Conservation (phyloP, 352 stramenopile genomes). For the Globisporangium paddicum region DNA sequence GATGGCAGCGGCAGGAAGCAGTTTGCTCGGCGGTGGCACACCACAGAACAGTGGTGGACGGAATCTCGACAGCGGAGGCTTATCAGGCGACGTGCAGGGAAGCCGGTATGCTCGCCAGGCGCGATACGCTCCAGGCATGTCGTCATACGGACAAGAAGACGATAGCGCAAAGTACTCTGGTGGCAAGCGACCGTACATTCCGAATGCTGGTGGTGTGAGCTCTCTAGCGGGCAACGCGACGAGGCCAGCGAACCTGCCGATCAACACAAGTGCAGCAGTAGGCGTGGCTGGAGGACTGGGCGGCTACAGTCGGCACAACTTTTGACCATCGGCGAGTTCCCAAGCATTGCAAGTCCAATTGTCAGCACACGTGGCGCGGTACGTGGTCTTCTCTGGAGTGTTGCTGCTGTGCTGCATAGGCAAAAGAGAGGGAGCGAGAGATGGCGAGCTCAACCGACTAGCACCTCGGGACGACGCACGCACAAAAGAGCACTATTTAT, state of each 20-base stretch:
- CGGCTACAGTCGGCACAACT: conserved; percentile 79
- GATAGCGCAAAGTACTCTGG: conserved; percentile 56
- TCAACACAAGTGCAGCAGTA: conserved; percentile 43
- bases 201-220: conserved; percentile 19
- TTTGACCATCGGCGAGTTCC: conserved; percentile 26
- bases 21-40: conserved; percentile 50
- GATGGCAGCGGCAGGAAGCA: conserved; percentile 66
- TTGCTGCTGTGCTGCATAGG: conserved; percentile 1
- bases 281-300: conserved; percentile 39
- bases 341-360: neutral
- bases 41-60: conserved; percentile 37
- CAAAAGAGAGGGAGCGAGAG: neutral
- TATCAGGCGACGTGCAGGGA: conserved; percentile 38
- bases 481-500: conserved; percentile 48
- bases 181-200: conserved; percentile 44
- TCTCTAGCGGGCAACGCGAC: conserved; percentile 10
- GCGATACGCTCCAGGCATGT: conserved; percentile 67
- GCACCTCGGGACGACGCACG: neutral
- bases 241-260: conserved; percentile 18
- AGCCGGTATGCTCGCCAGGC: conserved; percentile 80
- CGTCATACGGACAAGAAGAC: conserved; percentile 39
- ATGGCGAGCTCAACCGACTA: neutral
- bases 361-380: neutral
- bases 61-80: conserved; percentile 41
- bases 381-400: neutral